Percentiles rank a stretch among this genome's conserved stretches.
phyloP scores from a whole-genome alignment of 2,329 filamentous ascomycete species.

The Fusarium metavorans region DNA sequence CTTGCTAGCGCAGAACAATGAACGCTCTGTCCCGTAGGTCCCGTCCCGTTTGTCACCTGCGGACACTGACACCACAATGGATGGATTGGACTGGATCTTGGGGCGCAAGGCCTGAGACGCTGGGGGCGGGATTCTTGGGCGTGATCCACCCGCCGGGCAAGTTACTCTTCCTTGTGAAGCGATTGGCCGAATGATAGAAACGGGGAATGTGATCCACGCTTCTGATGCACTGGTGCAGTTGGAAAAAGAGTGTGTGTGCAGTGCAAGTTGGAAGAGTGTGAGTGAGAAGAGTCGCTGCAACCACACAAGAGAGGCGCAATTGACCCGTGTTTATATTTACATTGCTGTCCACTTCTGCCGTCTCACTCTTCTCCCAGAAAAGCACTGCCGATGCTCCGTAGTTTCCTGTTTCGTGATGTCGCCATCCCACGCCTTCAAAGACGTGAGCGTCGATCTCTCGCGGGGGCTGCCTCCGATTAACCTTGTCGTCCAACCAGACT shows the following conservation, averaged over 20 bases:
- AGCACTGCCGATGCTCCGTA: constrained; percentile 2
- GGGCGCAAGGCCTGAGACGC: constrained; percentile 29
- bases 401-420: constrained; percentile 22
- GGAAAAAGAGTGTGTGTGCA: not conserved
- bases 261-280: not conserved
- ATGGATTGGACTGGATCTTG: constrained; percentile 16
- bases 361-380: not conserved
- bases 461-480: constrained; percentile 13
- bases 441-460: constrained; percentile 36
- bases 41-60: not conserved
- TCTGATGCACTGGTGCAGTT: not conserved
- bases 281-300: constrained; percentile 14
- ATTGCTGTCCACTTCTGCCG: not conserved
- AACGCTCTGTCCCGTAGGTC: not conserved
- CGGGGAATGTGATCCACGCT: constrained; percentile 1
- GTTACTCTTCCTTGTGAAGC: not conserved
- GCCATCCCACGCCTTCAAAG: constrained; percentile 35
- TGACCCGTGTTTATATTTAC: constrained; percentile 23
- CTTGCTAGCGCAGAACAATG: constrained; percentile 7
- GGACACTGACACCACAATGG: not conserved
- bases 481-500: constrained; percentile 21
- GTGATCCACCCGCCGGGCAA: constrained; percentile 19
- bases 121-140: not conserved
- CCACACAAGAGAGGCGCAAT: constrained; percentile 15
- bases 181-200: constrained; percentile 7